Evolutionary conservation across 805 yeast genomes (phyloP).

Genomic region (Myxozyma vanderwaltii): DNA sequence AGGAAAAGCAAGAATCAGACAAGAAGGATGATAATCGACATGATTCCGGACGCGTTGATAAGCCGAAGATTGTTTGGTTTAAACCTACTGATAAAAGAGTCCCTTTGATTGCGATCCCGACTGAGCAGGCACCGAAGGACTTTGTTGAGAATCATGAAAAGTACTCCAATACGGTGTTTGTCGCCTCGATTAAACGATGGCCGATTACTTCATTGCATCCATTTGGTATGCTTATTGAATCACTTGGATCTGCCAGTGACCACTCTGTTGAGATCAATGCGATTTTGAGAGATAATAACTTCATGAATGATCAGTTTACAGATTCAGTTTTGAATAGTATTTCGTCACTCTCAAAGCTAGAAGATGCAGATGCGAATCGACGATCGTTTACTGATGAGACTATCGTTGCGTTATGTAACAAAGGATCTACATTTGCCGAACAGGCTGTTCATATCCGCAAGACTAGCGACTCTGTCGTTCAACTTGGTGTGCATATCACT

Average conservation of each 20-base stretch:
- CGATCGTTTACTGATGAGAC: constrained; percentile 58
- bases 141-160: constrained; percentile 88
- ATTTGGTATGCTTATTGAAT: constrained; percentile 88
- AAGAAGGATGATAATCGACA: constrained; percentile 40
- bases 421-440: constrained; percentile 59
- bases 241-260: constrained; percentile 79
- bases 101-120: constrained; percentile 96
- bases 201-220: constrained; percentile 98
- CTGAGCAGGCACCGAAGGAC: constrained; percentile 96
- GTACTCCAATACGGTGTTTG: constrained; percentile 79
- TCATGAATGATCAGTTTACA: constrained; percentile 46
- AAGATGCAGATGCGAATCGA: constrained; percentile 45
- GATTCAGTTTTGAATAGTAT: constrained; percentile 43
- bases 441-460: constrained; percentile 81
- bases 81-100: constrained; percentile 98
- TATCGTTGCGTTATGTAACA: constrained; percentile 63
- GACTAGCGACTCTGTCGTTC: constrained; percentile 60
- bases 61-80: constrained; percentile 98
- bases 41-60: constrained; percentile 41
- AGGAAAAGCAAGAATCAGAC: constrained; percentile 57
- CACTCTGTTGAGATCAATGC: constrained; percentile 81
- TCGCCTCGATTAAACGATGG: constrained; percentile 97
- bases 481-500: constrained; percentile 81
- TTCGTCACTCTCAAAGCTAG: constrained; percentile 1
- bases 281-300: constrained; percentile 69